phyloP scores from a whole-genome alignment of 169 alveolate genomes.

The Eimeria brunetti region DNA sequence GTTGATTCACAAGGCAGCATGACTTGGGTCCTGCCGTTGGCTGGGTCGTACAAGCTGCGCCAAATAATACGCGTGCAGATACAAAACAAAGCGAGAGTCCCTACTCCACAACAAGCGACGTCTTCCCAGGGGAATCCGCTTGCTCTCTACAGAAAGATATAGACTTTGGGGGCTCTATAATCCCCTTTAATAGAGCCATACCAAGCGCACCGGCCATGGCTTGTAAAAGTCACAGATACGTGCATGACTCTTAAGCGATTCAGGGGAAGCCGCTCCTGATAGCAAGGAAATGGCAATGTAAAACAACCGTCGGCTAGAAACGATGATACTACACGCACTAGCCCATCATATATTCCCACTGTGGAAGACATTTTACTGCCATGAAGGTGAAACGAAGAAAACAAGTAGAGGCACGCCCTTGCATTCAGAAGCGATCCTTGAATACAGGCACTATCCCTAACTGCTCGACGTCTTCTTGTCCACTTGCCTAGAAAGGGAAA shows the following conservation, averaged over 20 bases:
- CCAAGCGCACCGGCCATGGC: not conserved
- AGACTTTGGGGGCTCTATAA: too few relatives aligned
- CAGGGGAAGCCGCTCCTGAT: not conserved
- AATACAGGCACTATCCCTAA: not conserved
- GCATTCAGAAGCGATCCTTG: not conserved
- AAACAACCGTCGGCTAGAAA: not conserved
- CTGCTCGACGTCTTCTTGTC: not conserved
- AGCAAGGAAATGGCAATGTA: not conserved
- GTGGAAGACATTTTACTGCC: not conserved
- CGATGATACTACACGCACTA: not conserved
- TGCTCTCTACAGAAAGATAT: too few relatives aligned
- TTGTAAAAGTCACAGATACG: not conserved
- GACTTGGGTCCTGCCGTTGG: too few relatives aligned
- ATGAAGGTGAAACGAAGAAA: not conserved
- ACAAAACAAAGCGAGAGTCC: too few relatives aligned
- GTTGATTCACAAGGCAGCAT: too few relatives aligned
- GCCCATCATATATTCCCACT: not conserved
- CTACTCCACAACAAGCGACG: too few relatives aligned
- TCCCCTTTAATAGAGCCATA: too few relatives aligned
- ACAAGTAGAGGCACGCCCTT: not conserved
- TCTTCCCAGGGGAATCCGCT: too few relatives aligned
- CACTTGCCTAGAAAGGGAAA: not conserved
- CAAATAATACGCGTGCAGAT: too few relatives aligned
- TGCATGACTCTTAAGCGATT: not conserved
- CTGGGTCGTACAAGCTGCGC: too few relatives aligned